phyloP scores from a whole-genome alignment of 139 green algal species.

The Zygnema cylindricum region DNA sequence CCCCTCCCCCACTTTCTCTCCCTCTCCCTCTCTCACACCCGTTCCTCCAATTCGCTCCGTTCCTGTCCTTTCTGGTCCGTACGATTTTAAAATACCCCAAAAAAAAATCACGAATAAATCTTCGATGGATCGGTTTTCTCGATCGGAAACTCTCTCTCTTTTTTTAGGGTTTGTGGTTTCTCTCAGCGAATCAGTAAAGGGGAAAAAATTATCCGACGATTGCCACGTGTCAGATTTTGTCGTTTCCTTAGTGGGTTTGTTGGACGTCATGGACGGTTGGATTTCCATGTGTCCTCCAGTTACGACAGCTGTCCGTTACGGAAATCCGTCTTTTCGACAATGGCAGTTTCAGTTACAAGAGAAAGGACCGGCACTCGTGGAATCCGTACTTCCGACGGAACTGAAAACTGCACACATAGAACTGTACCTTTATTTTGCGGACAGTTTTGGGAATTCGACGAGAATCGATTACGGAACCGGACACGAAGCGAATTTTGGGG shows the following conservation, averaged over 20 bases:
- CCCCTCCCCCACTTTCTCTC: neutral
- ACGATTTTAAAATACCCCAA: constrained; percentile 38
- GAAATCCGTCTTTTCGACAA: constrained; percentile 88
- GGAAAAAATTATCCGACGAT: constrained; percentile 66
- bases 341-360: constrained; percentile 72
- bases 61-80: constrained; percentile 24
- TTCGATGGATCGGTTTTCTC: constrained; percentile 73
- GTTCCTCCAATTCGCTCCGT: neutral
- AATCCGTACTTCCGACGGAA: constrained; percentile 53
- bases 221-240: constrained; percentile 64
- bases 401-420: constrained; percentile 65
- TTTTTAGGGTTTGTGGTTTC: constrained; percentile 87
- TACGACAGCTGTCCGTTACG: constrained; percentile 83
- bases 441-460: constrained; percentile 90
- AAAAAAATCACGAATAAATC: constrained; percentile 63
- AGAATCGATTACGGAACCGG: constrained; percentile 96
- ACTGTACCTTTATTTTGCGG: constrained; percentile 83
- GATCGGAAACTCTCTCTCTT: constrained; percentile 59
- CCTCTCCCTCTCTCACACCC: constrained; percentile 9
- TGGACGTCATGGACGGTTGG: constrained; percentile 73
- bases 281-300: constrained; percentile 85
- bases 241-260: constrained; percentile 50
- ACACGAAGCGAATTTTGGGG: constrained; percentile 88
- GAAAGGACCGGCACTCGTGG: constrained; percentile 9
- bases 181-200: constrained; percentile 77